These are phyloP conservation scores for Tylopilus vinaceipallidus DNA, from an alignment of 768 basidiomycete genomes.

Conservation along the genomic window DNA sequence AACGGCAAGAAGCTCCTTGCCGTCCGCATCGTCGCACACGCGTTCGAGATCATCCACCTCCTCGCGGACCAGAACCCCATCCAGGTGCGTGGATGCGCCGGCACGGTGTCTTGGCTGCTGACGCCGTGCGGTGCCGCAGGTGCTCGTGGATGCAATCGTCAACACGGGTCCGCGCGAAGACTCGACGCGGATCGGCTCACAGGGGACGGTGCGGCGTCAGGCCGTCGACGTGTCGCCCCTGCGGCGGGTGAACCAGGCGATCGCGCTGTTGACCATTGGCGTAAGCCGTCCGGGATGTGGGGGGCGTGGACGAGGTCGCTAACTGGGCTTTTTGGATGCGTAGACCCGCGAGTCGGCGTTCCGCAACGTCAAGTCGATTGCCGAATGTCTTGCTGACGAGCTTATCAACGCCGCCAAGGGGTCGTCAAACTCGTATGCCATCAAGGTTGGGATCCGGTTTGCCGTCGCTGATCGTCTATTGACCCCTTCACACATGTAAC, in stretches of 20 bases:
- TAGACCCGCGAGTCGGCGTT: constrained; percentile 99
- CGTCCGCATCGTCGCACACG: constrained; percentile 98
- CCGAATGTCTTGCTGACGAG: constrained; percentile 98
- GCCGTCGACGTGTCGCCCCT: constrained; percentile 99
- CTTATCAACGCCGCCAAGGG: constrained; percentile 99
- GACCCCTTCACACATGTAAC: constrained; percentile 1
- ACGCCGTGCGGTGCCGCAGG: constrained; percentile 39
- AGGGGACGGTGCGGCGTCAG: constrained; percentile 99
- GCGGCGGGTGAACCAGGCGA: constrained; percentile 95
- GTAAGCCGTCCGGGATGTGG: too few species aligned
- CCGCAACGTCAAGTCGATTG: constrained; percentile 99
- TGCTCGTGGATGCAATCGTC: constrained; percentile 97
- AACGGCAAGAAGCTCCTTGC: constrained; percentile 99
- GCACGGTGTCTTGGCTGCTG: not conserved
- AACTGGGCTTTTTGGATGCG: not conserved
- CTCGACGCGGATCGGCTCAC: constrained; percentile 99
- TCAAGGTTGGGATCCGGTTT: constrained; percentile 67
- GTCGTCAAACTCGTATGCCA: constrained; percentile 99
- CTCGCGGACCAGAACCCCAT: constrained; percentile 99
- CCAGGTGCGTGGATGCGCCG: constrained; percentile 66
- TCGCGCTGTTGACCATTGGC: constrained; percentile 92
- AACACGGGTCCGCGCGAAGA: constrained; percentile 99
- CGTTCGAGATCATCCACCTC: constrained; percentile 99
- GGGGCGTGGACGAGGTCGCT: too few species aligned
- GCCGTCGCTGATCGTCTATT: not conserved